Evolutionary conservation across 2,329 filamentous ascomycete species (phyloP).

Genomic region (Aspergillus brasiliensis): DNA sequence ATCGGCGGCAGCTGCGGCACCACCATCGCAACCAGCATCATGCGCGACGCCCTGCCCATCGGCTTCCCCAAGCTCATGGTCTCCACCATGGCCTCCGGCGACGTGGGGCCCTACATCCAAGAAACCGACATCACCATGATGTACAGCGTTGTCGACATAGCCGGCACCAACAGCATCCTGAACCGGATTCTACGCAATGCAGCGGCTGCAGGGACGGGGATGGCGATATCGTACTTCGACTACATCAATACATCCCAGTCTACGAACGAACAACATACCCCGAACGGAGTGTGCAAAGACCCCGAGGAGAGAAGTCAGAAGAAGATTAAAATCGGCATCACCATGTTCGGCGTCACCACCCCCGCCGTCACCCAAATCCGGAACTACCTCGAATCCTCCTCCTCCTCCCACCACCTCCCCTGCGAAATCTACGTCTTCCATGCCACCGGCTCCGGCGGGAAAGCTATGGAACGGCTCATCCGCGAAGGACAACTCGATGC

Average conservation of each 20-base stretch:
- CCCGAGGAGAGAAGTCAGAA: too few relatives aligned
- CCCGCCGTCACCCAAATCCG: conserved; percentile 63
- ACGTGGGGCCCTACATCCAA: conserved; percentile 65
- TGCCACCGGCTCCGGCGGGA: conserved; percentile 68
- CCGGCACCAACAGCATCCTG: conserved; percentile 64
- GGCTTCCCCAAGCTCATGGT: conserved; percentile 72
- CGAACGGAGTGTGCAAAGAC: too few relatives aligned
- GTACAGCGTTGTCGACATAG: conserved; percentile 71
- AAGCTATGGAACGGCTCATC: conserved; percentile 68
- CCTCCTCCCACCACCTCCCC: too few relatives aligned
- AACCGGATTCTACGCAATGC: conserved; percentile 63
- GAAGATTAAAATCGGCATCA: conserved; percentile 56
- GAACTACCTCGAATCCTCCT: conserved; percentile 50
- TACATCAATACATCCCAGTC: too few relatives aligned
- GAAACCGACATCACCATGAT: conserved; percentile 71
- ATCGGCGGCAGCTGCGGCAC: conserved; percentile 67
- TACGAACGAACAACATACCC: too few relatives aligned
- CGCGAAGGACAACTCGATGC: conserved; percentile 62
- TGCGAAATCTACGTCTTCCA: conserved; percentile 69
- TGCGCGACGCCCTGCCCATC: conserved; percentile 63
- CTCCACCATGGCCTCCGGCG: conserved; percentile 68
- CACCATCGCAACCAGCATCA: conserved; percentile 60
- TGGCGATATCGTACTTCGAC: conserved; percentile 52
- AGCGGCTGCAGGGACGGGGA: conserved; percentile 61
- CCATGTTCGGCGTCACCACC: conserved; percentile 76